Evolutionary conservation across 257 asterid species (phyloP).

Genomic region (Solanum appendiculatum): DNA sequence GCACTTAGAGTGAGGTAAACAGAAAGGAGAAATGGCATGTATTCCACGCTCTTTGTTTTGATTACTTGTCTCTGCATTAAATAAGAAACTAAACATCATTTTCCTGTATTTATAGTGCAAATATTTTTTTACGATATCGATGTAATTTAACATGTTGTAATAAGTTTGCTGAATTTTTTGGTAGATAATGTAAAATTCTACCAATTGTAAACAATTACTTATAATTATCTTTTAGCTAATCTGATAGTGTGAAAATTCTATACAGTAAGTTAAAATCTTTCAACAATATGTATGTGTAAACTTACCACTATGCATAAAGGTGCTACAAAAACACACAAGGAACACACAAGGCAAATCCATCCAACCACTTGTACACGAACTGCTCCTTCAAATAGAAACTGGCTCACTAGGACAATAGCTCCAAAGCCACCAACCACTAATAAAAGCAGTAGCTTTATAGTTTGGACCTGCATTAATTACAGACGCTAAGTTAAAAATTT

Average conservation of each 20-base stretch:
- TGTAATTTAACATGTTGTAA: neutral
- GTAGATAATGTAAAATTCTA: neutral
- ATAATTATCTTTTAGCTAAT: neutral
- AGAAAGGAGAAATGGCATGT: conserved; percentile 42
- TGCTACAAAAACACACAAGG: conserved; percentile 41
- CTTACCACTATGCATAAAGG: conserved; percentile 57
- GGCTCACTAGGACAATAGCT: conserved; percentile 17
- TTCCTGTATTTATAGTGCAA: neutral
- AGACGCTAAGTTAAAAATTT: neutral
- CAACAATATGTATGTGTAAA: neutral
- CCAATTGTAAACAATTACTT: neutral
- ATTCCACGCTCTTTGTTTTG: conserved; percentile 42
- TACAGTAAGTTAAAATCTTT: neutral
- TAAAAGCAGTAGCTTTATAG: conserved; percentile 19
- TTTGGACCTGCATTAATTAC: conserved; percentile 31
- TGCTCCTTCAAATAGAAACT: conserved; percentile 19
- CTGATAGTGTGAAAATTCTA: neutral
- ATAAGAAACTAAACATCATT: neutral
- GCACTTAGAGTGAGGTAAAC: conserved; percentile 33
- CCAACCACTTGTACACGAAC: conserved; percentile 37
- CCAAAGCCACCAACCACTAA: conserved; percentile 35
- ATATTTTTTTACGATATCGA: neutral
- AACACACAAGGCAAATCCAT: conserved; percentile 36
- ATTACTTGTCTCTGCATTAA: neutral
- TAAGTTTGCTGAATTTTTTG: neutral